phyloP scores from a whole-genome alignment of 2,329 filamentous ascomycete genomes.

The Stachybotrys echinatus region DNA sequence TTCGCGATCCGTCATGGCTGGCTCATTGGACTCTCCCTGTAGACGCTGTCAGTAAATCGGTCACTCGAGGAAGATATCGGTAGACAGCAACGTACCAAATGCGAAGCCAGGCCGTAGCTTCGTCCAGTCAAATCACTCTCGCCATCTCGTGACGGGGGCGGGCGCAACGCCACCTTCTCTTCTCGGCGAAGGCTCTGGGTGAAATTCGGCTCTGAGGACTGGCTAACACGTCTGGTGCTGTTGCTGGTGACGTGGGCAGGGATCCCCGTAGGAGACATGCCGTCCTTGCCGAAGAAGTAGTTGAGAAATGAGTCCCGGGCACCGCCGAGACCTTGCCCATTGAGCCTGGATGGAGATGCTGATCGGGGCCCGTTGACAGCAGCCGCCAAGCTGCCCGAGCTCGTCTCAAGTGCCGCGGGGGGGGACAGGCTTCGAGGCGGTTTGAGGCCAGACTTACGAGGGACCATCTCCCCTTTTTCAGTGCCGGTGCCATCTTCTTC shows the following conservation, averaged over 20 bases:
- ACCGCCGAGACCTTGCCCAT: slow-evolving; percentile 52
- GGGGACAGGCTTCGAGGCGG: slow-evolving; percentile 77
- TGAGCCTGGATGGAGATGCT: slow-evolving; percentile 46
- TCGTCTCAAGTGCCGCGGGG: slow-evolving; percentile 61
- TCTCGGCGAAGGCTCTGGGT: slow-evolving; percentile 77
- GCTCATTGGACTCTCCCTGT: slow-evolving; percentile 62
- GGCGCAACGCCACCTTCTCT: slow-evolving; percentile 49
- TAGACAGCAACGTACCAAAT: slow-evolving; percentile 48
- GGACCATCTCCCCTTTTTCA: slow-evolving; percentile 49
- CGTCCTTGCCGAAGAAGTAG: slow-evolving; percentile 98
- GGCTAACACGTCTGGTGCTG: slow-evolving; percentile 63
- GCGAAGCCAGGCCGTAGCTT: slow-evolving; percentile 39
- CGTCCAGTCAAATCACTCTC: slow-evolving; percentile 36
- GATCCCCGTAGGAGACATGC: slow-evolving; percentile 38
- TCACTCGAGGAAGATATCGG: slow-evolving; percentile 6
- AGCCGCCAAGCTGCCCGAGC: slow-evolving; percentile 53
- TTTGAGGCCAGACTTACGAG: slow-evolving; percentile 26
- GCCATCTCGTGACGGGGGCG: slow-evolving; percentile 35
- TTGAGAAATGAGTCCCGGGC: slow-evolving; percentile 90
- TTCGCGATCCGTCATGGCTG: slow-evolving; percentile 89
- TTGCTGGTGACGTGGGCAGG: slow-evolving; percentile 24
- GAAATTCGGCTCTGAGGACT: slow-evolving; percentile 74
- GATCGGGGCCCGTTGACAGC: slow-evolving; percentile 56
- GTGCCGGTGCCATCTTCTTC: slow-evolving; percentile 37
- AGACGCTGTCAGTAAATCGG: slow-evolving; percentile 13